Percentiles rank a stretch among this genome's conserved stretches.
phyloP scores from a whole-genome alignment of 2,329 filamentous ascomycete species.

The Hypoxylon sp. region DNA sequence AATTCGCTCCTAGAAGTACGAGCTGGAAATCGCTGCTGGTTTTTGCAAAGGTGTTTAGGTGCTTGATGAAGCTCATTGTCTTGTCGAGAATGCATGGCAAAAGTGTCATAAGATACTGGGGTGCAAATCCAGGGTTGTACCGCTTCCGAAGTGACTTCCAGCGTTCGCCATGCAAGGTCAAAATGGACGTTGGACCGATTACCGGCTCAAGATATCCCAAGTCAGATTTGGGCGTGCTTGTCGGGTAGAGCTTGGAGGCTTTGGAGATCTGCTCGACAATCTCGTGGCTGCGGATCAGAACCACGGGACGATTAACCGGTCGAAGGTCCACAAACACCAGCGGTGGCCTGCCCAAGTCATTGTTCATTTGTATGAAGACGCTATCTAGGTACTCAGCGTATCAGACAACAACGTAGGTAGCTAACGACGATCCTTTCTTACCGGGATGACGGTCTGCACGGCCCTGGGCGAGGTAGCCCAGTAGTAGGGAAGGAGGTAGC shows the following conservation, averaged over 20 bases:
- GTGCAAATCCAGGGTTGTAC: slow-evolving; percentile 51
- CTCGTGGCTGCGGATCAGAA: slow-evolving; percentile 29
- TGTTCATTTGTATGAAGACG: slow-evolving; percentile 37
- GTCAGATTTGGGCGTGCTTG: slow-evolving; percentile 39
- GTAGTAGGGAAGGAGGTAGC: slow-evolving; percentile 7
- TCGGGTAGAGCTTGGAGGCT: slow-evolving; percentile 28
- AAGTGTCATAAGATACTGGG: slow-evolving; percentile 44
- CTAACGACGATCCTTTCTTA: neutral
- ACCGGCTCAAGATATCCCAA: slow-evolving; percentile 10
- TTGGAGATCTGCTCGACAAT: slow-evolving; percentile 38
- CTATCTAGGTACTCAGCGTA: neutral
- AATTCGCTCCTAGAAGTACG: slow-evolving; percentile 40
- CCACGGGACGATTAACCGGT: slow-evolving; percentile 31
- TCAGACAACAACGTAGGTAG: neutral
- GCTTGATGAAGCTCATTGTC: slow-evolving; percentile 43
- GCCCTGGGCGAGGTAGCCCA: neutral
- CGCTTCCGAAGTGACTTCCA: slow-evolving; percentile 47
- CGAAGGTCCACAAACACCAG: slow-evolving; percentile 38
- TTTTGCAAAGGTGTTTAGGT: slow-evolving; percentile 39
- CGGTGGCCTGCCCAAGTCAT: slow-evolving; percentile 29
- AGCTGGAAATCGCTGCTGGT: slow-evolving; percentile 17
- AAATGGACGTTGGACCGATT: slow-evolving; percentile 28
- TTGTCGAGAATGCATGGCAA: slow-evolving; percentile 51
- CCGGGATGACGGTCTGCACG: neutral
- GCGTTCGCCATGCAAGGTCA: slow-evolving; percentile 36